Base-by-base conservation (phyloP, 2,329 filamentous ascomycete species). In the Juglanconis sp. region DNA sequence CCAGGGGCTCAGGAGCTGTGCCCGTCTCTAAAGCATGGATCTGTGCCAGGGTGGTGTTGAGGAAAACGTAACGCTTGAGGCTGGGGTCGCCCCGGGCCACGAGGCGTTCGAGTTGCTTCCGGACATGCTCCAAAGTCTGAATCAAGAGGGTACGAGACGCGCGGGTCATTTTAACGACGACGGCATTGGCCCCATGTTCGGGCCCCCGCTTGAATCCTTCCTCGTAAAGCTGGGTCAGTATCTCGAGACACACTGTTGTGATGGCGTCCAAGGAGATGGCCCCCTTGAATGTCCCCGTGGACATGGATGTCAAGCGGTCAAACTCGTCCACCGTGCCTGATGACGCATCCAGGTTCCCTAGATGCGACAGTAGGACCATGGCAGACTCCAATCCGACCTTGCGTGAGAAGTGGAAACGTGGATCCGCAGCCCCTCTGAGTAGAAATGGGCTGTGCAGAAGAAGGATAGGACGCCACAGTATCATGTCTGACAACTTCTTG, bases 391-490 rank as follows among this genome's bases (percentile, higher is more conserved):
- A 13, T 5, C 51, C 15, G 51, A 53, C n/a, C 17, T 53, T 53
- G 24, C 65, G 62, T 47, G 65, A 66, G 60, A 59, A 67, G 57
- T 63, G 66, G 46, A 56, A 67, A 46, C 63, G 63, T 55, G 64
- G 57, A 35, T 65, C 56, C 53, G 36, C 30, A 15, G 17, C 36
- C 7, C 63, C 59, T 50, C 58, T 62, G 58, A 60, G 62, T 8
- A 63, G 62, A 60, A 65, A 67, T 8, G n/a, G n/a, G 17, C n/a
- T n/a, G 42, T 46, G 42, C 6, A 46, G 17, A 9, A 17, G 42
- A n/a, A 46, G 13, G 13, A 46, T 46, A 17, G n/a, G n/a, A 3
- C 42, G 42, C 13, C 42, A 17, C 13, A 46, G 5, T 40, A 15
- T 40, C 38, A 40, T 40, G 5, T 9, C 11, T 40, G 38, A 15